Evolutionary conservation across 2,329 filamentous ascomycete genomes (phyloP), one percentile per base, ranked within the genome.

Genomic region (Phialocephala sp.): DNA sequence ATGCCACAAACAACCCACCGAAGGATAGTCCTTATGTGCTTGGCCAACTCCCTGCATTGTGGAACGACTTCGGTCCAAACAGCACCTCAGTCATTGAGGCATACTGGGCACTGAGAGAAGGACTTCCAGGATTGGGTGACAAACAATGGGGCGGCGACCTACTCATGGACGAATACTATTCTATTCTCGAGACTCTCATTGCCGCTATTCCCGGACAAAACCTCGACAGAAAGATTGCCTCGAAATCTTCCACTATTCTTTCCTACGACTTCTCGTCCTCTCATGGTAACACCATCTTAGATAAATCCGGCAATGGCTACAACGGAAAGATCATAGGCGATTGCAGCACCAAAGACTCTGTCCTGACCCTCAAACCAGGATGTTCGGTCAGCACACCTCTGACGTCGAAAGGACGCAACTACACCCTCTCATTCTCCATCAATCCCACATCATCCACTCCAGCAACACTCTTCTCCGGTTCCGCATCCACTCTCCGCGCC

Each of bases 61-160:
- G 84, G 84, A 86, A 85, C 64, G 84, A 87, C 67, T 84, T 82
- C 59, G 84, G 84, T 0, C 76, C 80, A 0, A 85, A 85, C 66
- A 80, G 83, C 2, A 80, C 80, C 0, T 81, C 82, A 0, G 83
- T 83, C 64, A 79, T 82, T 1, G 84, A 86, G 70, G 79, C 82
- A 0, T 86, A 84, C 67, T 84, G 84, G 66, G 78, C 82, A 1
- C 82, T 83, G 74, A 77, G 80, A 1, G 75, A 81, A n/a, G 82
- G 82, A 0, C 79, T 86, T 20, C 82, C 84, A 0, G 81, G 83
- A 0, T 75, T 86, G 15, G 83, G 78, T 0, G 81, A 85, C 64
- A 84, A 84, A 69, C 81, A 84, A 65, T 86, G 84, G 84, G 80
- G 81, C 15, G 84, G 84, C 0, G 78, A 78, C n/a, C 73, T 84